phyloP scores from a whole-genome alignment of 768 basidiomycete species.

The Macrolepiota dolichaula region DNA sequence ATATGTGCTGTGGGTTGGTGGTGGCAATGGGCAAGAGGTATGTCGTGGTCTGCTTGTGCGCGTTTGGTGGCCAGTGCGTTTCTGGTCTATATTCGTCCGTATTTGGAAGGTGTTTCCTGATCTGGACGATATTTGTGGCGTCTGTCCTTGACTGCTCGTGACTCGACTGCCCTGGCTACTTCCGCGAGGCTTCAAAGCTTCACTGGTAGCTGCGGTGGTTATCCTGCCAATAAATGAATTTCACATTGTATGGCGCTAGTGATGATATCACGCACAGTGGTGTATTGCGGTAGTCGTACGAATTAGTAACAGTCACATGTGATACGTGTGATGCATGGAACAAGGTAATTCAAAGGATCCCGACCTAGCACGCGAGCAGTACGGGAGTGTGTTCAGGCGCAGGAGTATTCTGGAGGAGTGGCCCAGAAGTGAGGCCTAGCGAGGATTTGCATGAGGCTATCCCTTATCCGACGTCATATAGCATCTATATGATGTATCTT shows the following conservation, averaged over 20 bases:
- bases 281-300: background rate
- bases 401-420: too few relatives aligned
- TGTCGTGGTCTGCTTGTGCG: constrained; percentile 2
- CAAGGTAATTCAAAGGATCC: background rate
- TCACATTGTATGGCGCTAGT: background rate
- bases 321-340: background rate
- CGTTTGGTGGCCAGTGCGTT: background rate
- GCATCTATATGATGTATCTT: background rate
- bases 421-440: background rate
- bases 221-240: background rate
- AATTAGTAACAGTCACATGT: background rate
- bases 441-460: background rate
- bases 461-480: background rate
- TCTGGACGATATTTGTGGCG: background rate
- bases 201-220: background rate
- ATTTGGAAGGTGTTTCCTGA: background rate
- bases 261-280: background rate
- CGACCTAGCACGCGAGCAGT: background rate
- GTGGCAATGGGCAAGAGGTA: constrained; percentile 11
- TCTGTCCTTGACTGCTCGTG: background rate
- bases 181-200: background rate
- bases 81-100: background rate
- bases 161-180: background rate
- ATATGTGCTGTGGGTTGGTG: constrained; percentile 1
- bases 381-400: background rate